phyloP scores from a whole-genome alignment of 192 early-diverging fungal genomes.

The Kickxella alabastrina region DNA sequence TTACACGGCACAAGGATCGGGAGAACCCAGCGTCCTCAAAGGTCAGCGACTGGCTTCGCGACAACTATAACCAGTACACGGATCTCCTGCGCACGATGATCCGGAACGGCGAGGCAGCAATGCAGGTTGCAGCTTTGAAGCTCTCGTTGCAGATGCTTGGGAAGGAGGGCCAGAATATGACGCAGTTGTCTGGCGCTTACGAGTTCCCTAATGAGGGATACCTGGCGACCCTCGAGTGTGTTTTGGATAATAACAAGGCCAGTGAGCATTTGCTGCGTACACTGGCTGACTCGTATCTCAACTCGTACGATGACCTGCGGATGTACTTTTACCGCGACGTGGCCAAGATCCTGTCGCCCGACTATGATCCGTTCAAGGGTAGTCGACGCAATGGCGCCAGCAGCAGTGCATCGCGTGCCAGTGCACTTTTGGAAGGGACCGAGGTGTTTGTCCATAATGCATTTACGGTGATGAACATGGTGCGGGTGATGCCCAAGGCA shows the following conservation, averaged over 20 bases:
- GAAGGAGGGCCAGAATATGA: constrained; percentile 55
- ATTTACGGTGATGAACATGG: constrained; percentile 56
- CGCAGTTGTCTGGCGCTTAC: constrained; percentile 33
- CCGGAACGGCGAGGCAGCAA: constrained; percentile 59
- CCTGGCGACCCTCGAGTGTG: constrained; percentile 50
- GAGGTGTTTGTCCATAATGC: constrained; percentile 55
- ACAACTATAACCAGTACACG: constrained; percentile 69
- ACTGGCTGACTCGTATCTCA: constrained; percentile 68
- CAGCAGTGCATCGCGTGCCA: neutral
- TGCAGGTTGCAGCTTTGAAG: constrained; percentile 74
- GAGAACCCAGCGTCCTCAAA: constrained; percentile 44
- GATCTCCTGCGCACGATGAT: constrained; percentile 56
- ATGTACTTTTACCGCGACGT: constrained; percentile 75
- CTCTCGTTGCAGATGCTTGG: constrained; percentile 68
- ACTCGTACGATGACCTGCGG: constrained; percentile 80
- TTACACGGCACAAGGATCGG: constrained; percentile 13
- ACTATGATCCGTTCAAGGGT: constrained; percentile 41
- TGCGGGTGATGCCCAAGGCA: constrained; percentile 59
- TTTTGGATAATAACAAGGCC: constrained; percentile 58
- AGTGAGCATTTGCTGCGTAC: constrained; percentile 59
- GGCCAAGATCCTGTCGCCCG: constrained; percentile 35
- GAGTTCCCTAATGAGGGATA: constrained; percentile 73
- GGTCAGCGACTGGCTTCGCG: constrained; percentile 71
- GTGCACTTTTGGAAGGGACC: constrained; percentile 23
- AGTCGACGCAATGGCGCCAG: constrained; percentile 13